phyloP scores from a whole-genome alignment of 140 eudicot species.

The Ambrosia hybrid region DNA sequence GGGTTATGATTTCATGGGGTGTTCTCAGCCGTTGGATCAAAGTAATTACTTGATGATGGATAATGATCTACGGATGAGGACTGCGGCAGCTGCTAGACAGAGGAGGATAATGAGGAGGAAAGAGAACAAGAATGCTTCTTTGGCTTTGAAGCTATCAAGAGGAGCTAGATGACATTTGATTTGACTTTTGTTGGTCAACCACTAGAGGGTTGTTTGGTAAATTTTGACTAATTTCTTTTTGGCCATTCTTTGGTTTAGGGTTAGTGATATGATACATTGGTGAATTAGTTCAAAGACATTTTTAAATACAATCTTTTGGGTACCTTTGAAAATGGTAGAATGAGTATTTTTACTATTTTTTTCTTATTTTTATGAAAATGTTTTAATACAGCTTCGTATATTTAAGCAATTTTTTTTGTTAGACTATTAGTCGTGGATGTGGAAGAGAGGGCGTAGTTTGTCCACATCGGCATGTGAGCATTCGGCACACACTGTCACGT shows the following conservation, averaged over 20 bases:
- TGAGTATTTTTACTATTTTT: no score
- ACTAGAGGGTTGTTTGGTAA: slow-evolving; percentile 28
- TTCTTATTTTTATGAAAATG: no score
- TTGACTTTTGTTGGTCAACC: slow-evolving; percentile 28
- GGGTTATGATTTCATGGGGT: slow-evolving; percentile 27
- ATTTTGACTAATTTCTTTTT: slow-evolving; percentile 4
- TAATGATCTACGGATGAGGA: slow-evolving; percentile 29
- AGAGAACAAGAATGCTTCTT: slow-evolving; percentile 36
- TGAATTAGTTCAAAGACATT: slow-evolving; percentile 21
- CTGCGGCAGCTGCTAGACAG: slow-evolving; percentile 60
- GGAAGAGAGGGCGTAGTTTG: no score
- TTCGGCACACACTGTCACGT: no score
- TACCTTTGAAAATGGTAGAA: neutral
- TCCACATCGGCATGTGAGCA: no score
- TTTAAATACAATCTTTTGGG: slow-evolving; percentile 9
- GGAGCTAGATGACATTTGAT: slow-evolving; percentile 31
- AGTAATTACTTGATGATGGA: slow-evolving; percentile 17
- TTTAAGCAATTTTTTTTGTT: no score
- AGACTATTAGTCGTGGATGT: no score
- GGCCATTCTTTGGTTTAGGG: slow-evolving; percentile 24
- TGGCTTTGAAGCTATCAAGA: slow-evolving; percentile 18
- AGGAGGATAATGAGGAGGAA: slow-evolving; percentile 45
- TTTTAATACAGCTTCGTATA: no score
- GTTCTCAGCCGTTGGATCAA: slow-evolving; percentile 42
- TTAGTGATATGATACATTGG: slow-evolving; percentile 11